These are phyloP conservation scores for Pulveroboletus sp. DNA, from an alignment of 768 basidiomycete species.

Conservation along the genomic window DNA sequence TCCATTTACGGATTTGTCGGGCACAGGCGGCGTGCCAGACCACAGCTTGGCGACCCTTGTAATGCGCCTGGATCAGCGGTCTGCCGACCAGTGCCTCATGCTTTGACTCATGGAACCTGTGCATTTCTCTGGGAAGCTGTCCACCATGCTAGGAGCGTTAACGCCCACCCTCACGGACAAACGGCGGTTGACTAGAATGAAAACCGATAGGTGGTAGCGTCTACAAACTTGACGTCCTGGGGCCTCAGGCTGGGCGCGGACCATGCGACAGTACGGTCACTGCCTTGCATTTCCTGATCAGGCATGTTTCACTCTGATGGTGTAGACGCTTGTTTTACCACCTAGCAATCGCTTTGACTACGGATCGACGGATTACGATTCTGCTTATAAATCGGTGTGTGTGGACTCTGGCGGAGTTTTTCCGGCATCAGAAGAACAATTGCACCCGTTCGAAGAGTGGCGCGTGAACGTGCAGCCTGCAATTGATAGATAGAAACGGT, in stretches of 20 bases:
- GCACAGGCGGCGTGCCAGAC: slow-evolving; percentile 1
- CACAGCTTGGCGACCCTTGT: slow-evolving; percentile 14
- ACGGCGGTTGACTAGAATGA: background rate
- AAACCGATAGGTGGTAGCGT: background rate
- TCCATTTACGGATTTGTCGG: slow-evolving; percentile 22
- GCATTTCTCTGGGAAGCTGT: slow-evolving; percentile 1
- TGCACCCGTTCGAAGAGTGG: background rate
- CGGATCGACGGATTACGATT: background rate
- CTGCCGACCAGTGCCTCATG: background rate
- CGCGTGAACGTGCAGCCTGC: background rate
- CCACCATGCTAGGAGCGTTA: background rate
- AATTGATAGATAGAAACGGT: slow-evolving; percentile 12
- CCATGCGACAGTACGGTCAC: no score
- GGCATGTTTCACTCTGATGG: background rate
- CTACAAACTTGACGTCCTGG: background rate
- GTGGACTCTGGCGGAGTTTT: slow-evolving; percentile 10
- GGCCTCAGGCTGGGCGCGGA: no score
- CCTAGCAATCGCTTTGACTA: background rate
- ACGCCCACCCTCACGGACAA: background rate
- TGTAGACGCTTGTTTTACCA: slow-evolving; percentile 3
- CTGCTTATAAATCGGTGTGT: background rate
- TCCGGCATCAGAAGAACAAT: slow-evolving; percentile 15
- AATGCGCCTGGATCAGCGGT: background rate
- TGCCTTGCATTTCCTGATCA: background rate
- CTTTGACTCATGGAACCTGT: slow-evolving; percentile 20